Evolutionary conservation across 1,284 basidiomycete genomes (phyloP), one percentile per base, ranked within the genome.

Genomic region (Schizophyllum amplum): DNA sequence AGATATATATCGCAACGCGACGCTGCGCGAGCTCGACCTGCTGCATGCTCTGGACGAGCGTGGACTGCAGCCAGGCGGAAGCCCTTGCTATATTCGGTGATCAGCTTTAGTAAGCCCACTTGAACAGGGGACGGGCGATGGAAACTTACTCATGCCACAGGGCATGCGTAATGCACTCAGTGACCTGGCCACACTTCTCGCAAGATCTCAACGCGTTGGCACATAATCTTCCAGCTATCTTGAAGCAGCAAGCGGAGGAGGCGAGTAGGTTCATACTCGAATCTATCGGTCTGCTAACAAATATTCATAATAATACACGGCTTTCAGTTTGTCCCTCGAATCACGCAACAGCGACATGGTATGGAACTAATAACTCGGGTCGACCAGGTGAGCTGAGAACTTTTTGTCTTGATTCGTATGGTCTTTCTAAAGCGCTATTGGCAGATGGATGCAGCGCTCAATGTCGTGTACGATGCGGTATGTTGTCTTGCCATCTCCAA

Each of bases 1-100:
- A 61, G 80, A 86, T 57, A 75, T 85, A 25, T 88, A 88, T 69
- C 74, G 70, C 54, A 89, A 89, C 60, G 75, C 78, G 22, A 86
- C 84, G 0, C 57, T 78, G 15, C 83, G 87, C 59, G 82, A 85
- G 58, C 65, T 79, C 11, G 66, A 71, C 22, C 64, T 87, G 22
- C 62, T 87, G 24, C 74, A 71, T n/a, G 67, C 75, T 61, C 59
- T 87, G 7, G 64, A 69, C n/a, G 66, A 71, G 13, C 72, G 76
- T 47, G 80, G 83, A 64, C 71, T 17, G 33, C 33, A 42, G 33
- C 33, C n/a, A 42, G 33, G 33, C 33, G 33, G 13, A 42, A 9
- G 7, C 33, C 3, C 17, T 42, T 3, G 33, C 33, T 3, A 2
- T 2, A 9, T 9, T 42, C 33, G 7, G 17, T 9, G 33, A 17